phyloP scores from a whole-genome alignment of 179 eudicot species.

The Beta macrorhiza region DNA sequence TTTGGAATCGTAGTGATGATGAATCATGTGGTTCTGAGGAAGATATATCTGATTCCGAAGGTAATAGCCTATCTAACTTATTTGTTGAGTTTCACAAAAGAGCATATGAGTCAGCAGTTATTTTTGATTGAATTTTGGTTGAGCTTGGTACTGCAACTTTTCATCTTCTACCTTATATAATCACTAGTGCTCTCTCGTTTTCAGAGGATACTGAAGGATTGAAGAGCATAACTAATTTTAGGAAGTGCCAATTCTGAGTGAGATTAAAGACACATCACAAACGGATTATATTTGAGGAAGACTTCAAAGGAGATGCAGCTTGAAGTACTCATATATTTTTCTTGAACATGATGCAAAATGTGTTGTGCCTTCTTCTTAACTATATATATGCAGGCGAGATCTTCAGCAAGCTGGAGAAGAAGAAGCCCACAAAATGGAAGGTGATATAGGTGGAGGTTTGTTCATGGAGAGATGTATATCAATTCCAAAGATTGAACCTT shows the following conservation, averaged over 20 bases:
- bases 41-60: constrained; percentile 90
- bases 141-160: neutral
- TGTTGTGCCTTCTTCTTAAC: constrained; percentile 9
- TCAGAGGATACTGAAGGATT: constrained; percentile 37
- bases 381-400: constrained; percentile 49
- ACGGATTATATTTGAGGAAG: constrained; percentile 6
- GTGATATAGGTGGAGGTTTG: constrained; percentile 92
- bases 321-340: neutral
- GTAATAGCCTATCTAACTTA: constrained; percentile 38
- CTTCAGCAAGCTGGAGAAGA: constrained; percentile 89
- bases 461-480: constrained; percentile 58
- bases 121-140: constrained; percentile 9
- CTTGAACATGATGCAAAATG: neutral
- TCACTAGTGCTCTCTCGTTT: neutral
- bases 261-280: neutral
- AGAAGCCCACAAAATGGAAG: constrained; percentile 74
- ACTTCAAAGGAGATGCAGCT: neutral
- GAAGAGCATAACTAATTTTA: constrained; percentile 1
- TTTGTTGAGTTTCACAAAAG: constrained; percentile 3
- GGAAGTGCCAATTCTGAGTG: neutral
- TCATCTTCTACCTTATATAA: neutral
- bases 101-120: constrained; percentile 6
- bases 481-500: constrained; percentile 47
- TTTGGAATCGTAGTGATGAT: constrained; percentile 80
- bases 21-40: constrained; percentile 70